Evolutionary conservation across 192 early-diverging fungal species (phyloP), one percentile per base, ranked within the genome.

Genomic region (Coemansia sp.): DNA sequence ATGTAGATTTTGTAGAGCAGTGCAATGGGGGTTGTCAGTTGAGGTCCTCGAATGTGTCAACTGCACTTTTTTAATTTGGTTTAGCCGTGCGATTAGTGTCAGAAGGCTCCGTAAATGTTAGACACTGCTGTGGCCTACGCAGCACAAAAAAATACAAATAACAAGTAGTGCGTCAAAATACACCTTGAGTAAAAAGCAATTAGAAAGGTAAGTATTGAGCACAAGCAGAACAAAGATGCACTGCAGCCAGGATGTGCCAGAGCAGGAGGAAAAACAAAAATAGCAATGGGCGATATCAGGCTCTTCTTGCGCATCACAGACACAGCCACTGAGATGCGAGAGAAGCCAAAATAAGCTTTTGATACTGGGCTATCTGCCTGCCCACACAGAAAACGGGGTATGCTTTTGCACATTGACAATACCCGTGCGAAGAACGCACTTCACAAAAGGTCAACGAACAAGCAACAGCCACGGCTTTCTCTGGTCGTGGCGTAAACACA

Each of bases 171-270:
- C 11, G 39, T 0, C 39, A 46, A 46, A 46, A 46, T 14, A 14
- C 39, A 46, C 39, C 17, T 46, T 46, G 11, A 1, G 39, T 46
- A 46, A 55, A 55, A 20, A 22, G 54, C 20, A 55, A 55, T 27
- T 27, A 55, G 54, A 55, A 29, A 23, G 4, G 54, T 55, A 55
- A 55, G 27, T 4, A 23, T 9, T 54, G 24, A 24, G 52, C 17
- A 54, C 52, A 23, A 55, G 54, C 54, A 29, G 54, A 55, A 55
- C 54, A 55, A 23, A 46, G 11, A 14, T 46, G 39, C 39, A 46
- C 39, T 17, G 39, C 14, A 46, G 39, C 39, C 39, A 46, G 39
- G 39, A 46, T 46, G 39, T 14, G 39, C 39, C 39, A 36, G 33
- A 36, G 33, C 33, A 10, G 33, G 8, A 33, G 32, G 39, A 14